Conservation (phyloP, 164 flowering plant species). For the Tinospora cordifolia region DNA sequence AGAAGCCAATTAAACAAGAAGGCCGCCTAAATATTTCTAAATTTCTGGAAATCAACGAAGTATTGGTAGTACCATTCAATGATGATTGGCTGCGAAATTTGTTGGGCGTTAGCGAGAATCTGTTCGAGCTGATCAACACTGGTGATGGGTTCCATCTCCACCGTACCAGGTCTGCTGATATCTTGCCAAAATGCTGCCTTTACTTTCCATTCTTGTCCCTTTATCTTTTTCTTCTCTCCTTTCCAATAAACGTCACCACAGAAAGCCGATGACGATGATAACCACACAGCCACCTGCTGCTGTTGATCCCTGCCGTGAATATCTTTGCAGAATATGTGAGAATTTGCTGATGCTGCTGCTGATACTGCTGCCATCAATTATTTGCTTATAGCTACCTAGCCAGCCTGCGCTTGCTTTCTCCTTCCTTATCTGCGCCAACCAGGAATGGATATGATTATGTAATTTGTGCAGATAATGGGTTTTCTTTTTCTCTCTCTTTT, state of each 20-base stretch:
- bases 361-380: slow-evolving; percentile 23
- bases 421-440: too few relatives aligned
- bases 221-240: slow-evolving; percentile 19
- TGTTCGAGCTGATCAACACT: slow-evolving; percentile 61
- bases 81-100: slow-evolving; percentile 56
- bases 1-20: too few relatives aligned
- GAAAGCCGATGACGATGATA: neutral
- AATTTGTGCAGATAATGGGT: too few relatives aligned
- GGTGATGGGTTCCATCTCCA: slow-evolving; percentile 65
- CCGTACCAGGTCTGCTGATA: slow-evolving; percentile 37
- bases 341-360: slow-evolving; percentile 41
- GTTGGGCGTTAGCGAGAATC: slow-evolving; percentile 43
- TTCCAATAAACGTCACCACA: slow-evolving; percentile 3
- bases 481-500: too few relatives aligned
- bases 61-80: slow-evolving; percentile 57
- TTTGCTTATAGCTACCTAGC: too few relatives aligned
- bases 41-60: too few relatives aligned
- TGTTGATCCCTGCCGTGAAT: slow-evolving; percentile 19
- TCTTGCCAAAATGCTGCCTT: slow-evolving; percentile 49
- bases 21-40: too few relatives aligned
- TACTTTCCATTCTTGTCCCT: slow-evolving; percentile 25
- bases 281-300: slow-evolving; percentile 11
- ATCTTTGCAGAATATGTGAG: slow-evolving; percentile 46
- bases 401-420: too few relatives aligned
- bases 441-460: too few relatives aligned